Evolutionary conservation across 345 rosid species (phyloP).

Genomic region (Mercurialis annua): DNA sequence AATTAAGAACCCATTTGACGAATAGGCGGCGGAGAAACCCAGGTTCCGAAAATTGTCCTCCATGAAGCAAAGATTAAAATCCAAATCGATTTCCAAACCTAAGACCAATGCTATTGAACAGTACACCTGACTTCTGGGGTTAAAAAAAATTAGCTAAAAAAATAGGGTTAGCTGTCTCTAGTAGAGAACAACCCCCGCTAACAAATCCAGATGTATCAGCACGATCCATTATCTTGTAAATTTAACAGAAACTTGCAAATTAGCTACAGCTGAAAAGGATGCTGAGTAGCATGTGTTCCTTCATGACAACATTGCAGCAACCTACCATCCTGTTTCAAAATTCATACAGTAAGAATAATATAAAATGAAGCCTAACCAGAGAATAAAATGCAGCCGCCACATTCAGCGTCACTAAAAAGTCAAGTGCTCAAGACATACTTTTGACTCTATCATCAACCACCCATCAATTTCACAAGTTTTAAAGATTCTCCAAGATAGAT

Average conservation of each 20-base stretch:
- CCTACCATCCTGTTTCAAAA: conserved; percentile 53
- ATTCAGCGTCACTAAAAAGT: background rate
- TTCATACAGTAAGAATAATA: conserved; percentile 8
- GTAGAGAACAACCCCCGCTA: conserved; percentile 70
- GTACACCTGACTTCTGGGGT: conserved; percentile 61
- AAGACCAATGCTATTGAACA: conserved; percentile 35
- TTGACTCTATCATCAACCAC: background rate
- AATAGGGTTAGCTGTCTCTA: conserved; percentile 42
- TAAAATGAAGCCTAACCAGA: conserved; percentile 8
- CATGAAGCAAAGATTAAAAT: conserved; percentile 45
- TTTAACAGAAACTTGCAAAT: conserved; percentile 31
- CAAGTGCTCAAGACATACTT: background rate
- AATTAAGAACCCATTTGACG: conserved; percentile 52
- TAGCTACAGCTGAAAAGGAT: conserved; percentile 24
- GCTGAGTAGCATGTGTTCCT: conserved; percentile 22
- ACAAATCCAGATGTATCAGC: conserved; percentile 95
- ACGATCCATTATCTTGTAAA: conserved; percentile 42
- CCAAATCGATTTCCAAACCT: conserved; percentile 41
- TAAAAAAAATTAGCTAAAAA: conserved; percentile 51
- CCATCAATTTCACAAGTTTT: background rate
- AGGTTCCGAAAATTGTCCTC: conserved; percentile 44
- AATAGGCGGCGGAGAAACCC: conserved; percentile 45
- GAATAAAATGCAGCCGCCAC: conserved; percentile 3
- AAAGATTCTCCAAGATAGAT: background rate
- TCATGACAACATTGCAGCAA: conserved; percentile 26